These are phyloP conservation scores for Tolypocladium album DNA, from an alignment of 2,329 filamentous ascomycete genomes.

Conservation along the genomic window DNA sequence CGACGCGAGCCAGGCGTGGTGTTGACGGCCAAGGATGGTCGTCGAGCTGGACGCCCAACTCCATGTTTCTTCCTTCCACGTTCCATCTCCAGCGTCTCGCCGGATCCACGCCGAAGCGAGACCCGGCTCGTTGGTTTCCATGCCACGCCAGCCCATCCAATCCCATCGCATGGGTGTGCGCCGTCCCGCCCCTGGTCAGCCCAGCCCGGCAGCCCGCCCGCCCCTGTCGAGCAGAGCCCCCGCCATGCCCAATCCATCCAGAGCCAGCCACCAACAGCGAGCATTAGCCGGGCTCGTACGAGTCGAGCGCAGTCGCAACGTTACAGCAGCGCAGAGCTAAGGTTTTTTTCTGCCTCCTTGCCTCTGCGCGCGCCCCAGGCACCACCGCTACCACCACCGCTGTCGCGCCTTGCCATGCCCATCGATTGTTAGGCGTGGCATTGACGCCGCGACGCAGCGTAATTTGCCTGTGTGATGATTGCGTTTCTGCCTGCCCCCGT, in stretches of 20 bases:
- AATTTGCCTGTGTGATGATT: not conserved
- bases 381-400: not conserved
- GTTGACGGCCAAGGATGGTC: not conserved
- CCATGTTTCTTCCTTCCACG: not conserved
- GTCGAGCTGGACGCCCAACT: no score
- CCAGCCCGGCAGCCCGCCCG: no score
- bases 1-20: not conserved
- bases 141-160: no score
- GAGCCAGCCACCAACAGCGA: not conserved
- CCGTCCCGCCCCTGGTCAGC: not conserved
- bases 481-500: not conserved
- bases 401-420: not conserved
- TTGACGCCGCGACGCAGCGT: not conserved
- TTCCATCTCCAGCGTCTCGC: not conserved
- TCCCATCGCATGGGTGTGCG: not conserved
- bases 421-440: not conserved
- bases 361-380: not conserved
- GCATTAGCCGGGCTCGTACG: not conserved
- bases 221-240: not conserved
- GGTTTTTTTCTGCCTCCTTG: not conserved
- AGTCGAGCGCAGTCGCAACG: slow-evolving; percentile 8
- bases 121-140: not conserved
- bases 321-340: slow-evolving; percentile 11
- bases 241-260: not conserved
- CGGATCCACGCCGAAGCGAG: not conserved